Conservation (phyloP, 1,284 basidiomycete genomes). For the Athelia psychrophila region DNA sequence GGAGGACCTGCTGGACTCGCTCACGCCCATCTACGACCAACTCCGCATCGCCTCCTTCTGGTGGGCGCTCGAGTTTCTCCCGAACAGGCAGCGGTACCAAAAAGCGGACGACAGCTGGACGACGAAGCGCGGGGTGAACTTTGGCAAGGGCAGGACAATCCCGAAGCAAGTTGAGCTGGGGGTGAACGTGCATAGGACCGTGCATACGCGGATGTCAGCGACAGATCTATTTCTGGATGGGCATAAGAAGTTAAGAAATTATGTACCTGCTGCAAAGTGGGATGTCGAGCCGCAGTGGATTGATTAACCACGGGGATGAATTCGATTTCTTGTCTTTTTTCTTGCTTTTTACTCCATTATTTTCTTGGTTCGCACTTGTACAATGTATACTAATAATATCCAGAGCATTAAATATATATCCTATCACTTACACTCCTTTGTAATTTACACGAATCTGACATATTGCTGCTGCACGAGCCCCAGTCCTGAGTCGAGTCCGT, state of each 20-base stretch:
- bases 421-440: too few relatives aligned
- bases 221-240: conserved; percentile 21
- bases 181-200: conserved; percentile 47
- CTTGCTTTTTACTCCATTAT: too few relatives aligned
- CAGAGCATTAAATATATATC: too few relatives aligned
- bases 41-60: conserved; percentile 32
- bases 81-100: conserved; percentile 37
- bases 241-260: conserved; percentile 25
- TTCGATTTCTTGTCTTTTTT: too few relatives aligned
- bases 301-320: too few relatives aligned
- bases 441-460: too few relatives aligned
- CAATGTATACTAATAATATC: too few relatives aligned
- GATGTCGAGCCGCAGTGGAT: conserved; percentile 37
- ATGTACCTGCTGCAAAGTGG: conserved; percentile 41
- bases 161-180: conserved; percentile 33
- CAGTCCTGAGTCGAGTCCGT: too few relatives aligned
- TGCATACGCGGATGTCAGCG: conserved; percentile 48
- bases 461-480: too few relatives aligned
- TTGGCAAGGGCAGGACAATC: conserved; percentile 41
- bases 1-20: conserved; percentile 45
- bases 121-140: conserved; percentile 38
- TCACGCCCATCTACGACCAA: conserved; percentile 42
- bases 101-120: conserved; percentile 36
- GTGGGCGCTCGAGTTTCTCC: conserved; percentile 49
- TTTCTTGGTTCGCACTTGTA: too few relatives aligned